A percentile compares a stretch with the other conserved stretches of the same genome.
These are phyloP conservation scores for Lagenaria siceraria DNA, from an alignment of 306 rosid species.

Conservation along the genomic window DNA sequence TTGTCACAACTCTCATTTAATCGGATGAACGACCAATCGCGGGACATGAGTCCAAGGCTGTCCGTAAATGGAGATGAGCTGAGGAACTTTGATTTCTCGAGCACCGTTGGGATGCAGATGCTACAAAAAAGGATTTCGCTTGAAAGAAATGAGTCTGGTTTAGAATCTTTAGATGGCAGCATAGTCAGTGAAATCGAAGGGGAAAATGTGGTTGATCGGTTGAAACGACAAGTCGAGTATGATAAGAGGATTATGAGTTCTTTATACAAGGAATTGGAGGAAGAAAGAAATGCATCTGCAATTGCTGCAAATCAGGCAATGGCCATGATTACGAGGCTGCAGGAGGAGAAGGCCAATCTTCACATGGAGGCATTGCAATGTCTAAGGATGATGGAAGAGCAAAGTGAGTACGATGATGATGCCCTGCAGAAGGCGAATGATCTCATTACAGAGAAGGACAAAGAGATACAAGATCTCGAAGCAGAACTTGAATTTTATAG, in stretches of 20 bases:
- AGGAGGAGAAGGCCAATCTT: conserved; percentile 59
- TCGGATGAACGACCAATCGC: conserved; percentile 47
- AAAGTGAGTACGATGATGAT: conserved; percentile 49
- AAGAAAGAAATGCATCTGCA: conserved; percentile 68
- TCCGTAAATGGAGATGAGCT: conserved; percentile 50
- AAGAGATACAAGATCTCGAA: conserved; percentile 42
- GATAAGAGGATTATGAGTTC: conserved; percentile 56
- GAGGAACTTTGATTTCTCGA: conserved; percentile 43
- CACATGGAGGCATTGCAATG: conserved; percentile 73
- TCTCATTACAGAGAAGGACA: conserved; percentile 51
- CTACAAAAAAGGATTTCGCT: conserved; percentile 71
- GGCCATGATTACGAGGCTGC: conserved; percentile 70
- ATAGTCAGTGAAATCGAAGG: conserved; percentile 40
- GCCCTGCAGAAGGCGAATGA: conserved; percentile 51
- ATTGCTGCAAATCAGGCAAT: conserved; percentile 49
- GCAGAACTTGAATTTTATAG: conserved; percentile 35
- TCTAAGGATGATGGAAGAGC: conserved; percentile 53
- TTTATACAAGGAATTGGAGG: conserved; percentile 64
- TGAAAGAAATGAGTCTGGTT: conserved; percentile 78
- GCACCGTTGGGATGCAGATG: conserved; percentile 44
- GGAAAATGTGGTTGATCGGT: conserved; percentile 35
- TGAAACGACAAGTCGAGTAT: conserved; percentile 72
- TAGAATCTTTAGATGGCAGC: conserved; percentile 76
- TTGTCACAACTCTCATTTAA: conserved; percentile 56
- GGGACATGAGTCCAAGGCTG: conserved; percentile 61